These are phyloP conservation scores for Ministeria vibrans DNA, from an alignment of 78 protist species.

Conservation along the genomic window DNA sequence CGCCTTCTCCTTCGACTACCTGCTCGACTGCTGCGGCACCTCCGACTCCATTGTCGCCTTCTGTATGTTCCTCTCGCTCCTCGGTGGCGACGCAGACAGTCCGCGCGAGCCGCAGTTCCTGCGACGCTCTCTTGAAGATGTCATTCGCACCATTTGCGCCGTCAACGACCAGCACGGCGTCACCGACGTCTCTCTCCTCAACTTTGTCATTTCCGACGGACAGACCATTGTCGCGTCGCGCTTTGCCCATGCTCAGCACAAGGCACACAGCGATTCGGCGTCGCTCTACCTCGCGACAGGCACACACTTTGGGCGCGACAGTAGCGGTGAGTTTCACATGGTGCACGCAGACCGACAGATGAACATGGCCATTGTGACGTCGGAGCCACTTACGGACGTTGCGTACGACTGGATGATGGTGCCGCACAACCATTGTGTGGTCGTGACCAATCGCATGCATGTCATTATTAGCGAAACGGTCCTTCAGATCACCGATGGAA, in stretches of 20 bases:
- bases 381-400: conserved; percentile 9
- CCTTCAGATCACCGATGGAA: too few species aligned
- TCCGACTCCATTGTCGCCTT: not conserved
- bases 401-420: not conserved
- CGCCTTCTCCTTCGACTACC: not conserved
- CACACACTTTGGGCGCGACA: not conserved
- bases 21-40: not conserved
- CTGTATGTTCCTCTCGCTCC: not conserved
- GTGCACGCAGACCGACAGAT: not conserved
- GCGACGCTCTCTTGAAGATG: not conserved
- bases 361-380: not conserved
- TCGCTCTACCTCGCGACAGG: conserved; percentile 18
- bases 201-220: conserved; percentile 43
- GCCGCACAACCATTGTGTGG: not conserved
- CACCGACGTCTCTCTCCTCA: conserved; percentile 11
- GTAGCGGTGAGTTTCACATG: not conserved
- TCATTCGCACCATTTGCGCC: not conserved
- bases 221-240: conserved; percentile 12
- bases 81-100: not conserved
- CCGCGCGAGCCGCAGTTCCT: not conserved
- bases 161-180: not conserved
- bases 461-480: not conserved
- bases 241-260: not conserved
- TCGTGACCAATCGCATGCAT: not conserved
- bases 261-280: not conserved